These are phyloP conservation scores for Curvularia sp. DNA, from an alignment of 2,329 filamentous ascomycete genomes.

Conservation along the genomic window DNA sequence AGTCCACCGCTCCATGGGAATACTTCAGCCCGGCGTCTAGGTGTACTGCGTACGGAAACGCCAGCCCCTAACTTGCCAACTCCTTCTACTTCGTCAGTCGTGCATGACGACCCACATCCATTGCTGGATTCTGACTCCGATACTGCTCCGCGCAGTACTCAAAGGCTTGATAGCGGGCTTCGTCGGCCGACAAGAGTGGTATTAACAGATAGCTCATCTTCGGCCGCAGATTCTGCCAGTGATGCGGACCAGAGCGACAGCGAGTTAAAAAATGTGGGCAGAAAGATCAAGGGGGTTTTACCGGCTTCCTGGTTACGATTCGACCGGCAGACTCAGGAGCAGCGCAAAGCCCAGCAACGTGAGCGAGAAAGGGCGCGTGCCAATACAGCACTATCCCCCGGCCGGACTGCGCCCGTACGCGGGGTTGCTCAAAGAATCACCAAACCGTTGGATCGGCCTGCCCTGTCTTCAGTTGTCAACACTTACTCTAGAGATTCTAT, in stretches of 20 bases:
- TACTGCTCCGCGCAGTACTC: slow-evolving; percentile 21
- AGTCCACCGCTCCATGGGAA: slow-evolving; percentile 31
- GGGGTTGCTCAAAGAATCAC: slow-evolving; percentile 45
- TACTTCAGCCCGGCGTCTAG: slow-evolving; percentile 13
- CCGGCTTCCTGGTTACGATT: slow-evolving; percentile 60
- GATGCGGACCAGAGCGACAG: slow-evolving; percentile 44
- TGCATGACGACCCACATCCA: slow-evolving; percentile 27
- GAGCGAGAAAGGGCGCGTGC: slow-evolving; percentile 25
- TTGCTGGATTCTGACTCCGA: slow-evolving; percentile 35
- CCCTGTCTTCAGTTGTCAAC: background rate
- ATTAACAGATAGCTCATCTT: slow-evolving; percentile 31
- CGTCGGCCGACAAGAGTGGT: slow-evolving; percentile 27
- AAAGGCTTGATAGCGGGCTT: slow-evolving; percentile 19
- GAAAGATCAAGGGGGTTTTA: slow-evolving; percentile 57
- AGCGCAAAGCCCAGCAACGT: slow-evolving; percentile 26
- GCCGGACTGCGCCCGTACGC: slow-evolving; percentile 38
- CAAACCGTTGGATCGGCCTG: slow-evolving; percentile 18
- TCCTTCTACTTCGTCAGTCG: slow-evolving; percentile 43
- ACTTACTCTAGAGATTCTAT: slow-evolving; percentile 31
- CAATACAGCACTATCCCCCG: slow-evolving; percentile 26
- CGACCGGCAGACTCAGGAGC: slow-evolving; percentile 51
- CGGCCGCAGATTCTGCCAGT: slow-evolving; percentile 29
- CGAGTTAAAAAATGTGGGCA: slow-evolving; percentile 47
- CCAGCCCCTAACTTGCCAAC: slow-evolving; percentile 38
- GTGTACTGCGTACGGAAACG: slow-evolving; percentile 9